Evolutionary conservation across 2,329 filamentous ascomycete species (phyloP), one percentile per base, ranked within the genome.

Genomic region (Colletotrichum theobromicola): DNA sequence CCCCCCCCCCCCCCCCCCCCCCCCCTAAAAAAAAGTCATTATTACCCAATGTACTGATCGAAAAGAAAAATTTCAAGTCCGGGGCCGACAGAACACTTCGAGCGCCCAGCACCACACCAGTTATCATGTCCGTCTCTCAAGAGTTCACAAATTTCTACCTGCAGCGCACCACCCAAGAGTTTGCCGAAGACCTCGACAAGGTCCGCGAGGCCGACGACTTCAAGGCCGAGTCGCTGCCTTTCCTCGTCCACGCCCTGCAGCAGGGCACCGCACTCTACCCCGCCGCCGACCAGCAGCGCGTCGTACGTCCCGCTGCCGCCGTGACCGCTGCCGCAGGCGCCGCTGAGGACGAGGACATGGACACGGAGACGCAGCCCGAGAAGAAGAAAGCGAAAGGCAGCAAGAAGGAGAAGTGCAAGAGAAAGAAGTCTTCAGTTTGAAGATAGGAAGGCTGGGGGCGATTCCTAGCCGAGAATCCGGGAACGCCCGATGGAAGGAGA

Each of bases 111-210:
- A 62, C 32, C 10, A 24, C n/a, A 37, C 8, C 32, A 26, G 16
- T 35, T 21, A 65, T 24, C 26, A 57, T 37, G 18, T 74, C 53
- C 46, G 24, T 37, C 15, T 64, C 62, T 4, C 63, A 74, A 58
- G 84, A 86, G 28, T 95, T 94, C 83, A 86, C 88, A 10, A 86
- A 91, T 12, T 93, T 91, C 81, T 95, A 95, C 82, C 89, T 95
- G 61, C 91, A 93, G 78, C 91, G 90, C 74, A 86, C 92, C 7
- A 94, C 94, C 1, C 86, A 88, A 65, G 94, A 95, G 81, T 91
- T 96, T 70, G 91, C 92, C 15, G 92, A 95, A 77, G 94, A 95
- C 81, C 87, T 96, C 46, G 92, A 94, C 84, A 91, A 91, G 82
- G 87, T 95, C 75, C 90, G 94, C 77, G 83, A 79, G 9, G 92